phyloP scores from a whole-genome alignment of 2,329 filamentous ascomycete species.

The Ophiocordyceps camponoti-saundersi region DNA sequence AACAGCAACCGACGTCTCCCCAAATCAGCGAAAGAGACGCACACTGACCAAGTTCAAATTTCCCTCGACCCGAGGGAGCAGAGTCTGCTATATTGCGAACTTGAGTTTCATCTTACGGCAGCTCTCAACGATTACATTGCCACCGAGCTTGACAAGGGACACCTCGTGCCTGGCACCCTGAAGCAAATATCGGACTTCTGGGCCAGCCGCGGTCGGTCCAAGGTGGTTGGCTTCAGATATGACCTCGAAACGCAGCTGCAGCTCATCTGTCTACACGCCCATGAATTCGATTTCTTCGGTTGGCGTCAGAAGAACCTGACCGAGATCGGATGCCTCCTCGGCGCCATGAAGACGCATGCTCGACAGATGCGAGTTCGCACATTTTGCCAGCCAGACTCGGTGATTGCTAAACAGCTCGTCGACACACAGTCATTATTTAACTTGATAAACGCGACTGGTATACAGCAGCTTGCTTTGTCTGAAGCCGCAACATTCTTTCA shows the following conservation, averaged over 20 bases:
- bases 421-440: conserved; percentile 34
- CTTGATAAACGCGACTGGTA: conserved; percentile 26
- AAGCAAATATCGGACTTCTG: conserved; percentile 33
- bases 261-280: conserved; percentile 29
- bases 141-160: conserved; percentile 35
- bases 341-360: conserved; percentile 34
- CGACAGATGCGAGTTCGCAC: conserved; percentile 35
- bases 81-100: conserved; percentile 40
- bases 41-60: conserved; percentile 20
- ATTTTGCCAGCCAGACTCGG: conserved; percentile 39
- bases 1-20: conserved; percentile 15
- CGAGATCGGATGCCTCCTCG: conserved; percentile 29
- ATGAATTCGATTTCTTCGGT: conserved; percentile 38
- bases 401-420: conserved; percentile 39
- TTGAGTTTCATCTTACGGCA: conserved; percentile 35
- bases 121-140: conserved; percentile 35
- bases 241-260: conserved; percentile 44
- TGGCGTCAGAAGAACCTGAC: conserved; percentile 22
- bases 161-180: conserved; percentile 31
- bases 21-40: conserved; percentile 11
- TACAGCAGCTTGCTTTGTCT: conserved; percentile 26
- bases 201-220: conserved; percentile 33
- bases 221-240: conserved; percentile 39
- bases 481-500: conserved; percentile 38
- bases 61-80: conserved; percentile 39